Evolutionary conservation across 2,329 filamentous ascomycete genomes (phyloP), one percentile per base, ranked within the genome.

Genomic region (Cladorrhinum sp.): DNA sequence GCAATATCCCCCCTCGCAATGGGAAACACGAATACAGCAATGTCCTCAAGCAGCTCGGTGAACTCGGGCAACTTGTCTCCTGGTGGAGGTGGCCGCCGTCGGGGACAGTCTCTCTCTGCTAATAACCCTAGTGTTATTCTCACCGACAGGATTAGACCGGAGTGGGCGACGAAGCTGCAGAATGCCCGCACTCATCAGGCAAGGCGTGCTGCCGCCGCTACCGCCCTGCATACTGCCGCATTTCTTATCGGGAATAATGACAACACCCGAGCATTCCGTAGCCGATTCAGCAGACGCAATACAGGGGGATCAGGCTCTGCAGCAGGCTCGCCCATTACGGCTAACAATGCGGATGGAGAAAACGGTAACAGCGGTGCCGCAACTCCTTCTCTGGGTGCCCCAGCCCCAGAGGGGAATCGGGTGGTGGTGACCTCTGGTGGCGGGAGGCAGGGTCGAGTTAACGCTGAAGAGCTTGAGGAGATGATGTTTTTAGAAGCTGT

Each of bases 401-500:
- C 72, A 74, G 1, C 64, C 71, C 6, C 70, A 74, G 3, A 64
- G 66, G 70, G 71, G 2, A 70, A 75, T 0, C 70, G 70, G 1
- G 72, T 71, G 2, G 67, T 54, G 4, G 25, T 62, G 1, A 58
- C 68, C 55, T 45, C 41, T 18, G n/a, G 16, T 20, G 41, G 41
- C n/a, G 41, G 41, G 2, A 49, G 68, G 63, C 60, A 66, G 63
- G 50, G 68, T 58, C 74, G 80, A 50, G 73, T 71, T 59, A 82
- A 91, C 27, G 85, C 96, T 71, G 91, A 96, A 22, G 93, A 98
- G 67, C 81, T 98, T 0, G 95, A 99, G 72, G 93, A 96, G 53
- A 90, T 99, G 79, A 99, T 99, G 95, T 92, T 98, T 80, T 92
- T 95, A 81, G 95, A 99, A 73, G 95, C 95, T 0, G 96, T 99